A percentile compares a stretch with the other conserved stretches of the same genome.
Evolutionary conservation across 139 green algal genomes (phyloP).

Genomic region (Chlamydomonas schloesseri): DNA sequence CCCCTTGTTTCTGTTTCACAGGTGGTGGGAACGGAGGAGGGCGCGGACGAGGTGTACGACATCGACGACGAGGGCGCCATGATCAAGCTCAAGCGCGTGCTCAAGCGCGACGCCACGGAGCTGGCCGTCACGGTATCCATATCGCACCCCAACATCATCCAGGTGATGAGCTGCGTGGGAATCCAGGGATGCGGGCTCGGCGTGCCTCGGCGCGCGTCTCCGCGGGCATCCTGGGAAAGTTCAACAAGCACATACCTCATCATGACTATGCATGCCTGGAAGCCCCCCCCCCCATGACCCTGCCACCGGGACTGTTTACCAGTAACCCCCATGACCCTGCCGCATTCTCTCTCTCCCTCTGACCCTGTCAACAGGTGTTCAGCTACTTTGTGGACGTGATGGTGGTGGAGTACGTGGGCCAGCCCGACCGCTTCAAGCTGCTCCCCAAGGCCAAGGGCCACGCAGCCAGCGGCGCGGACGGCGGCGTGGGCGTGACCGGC

Average conservation of each 20-base stretch:
- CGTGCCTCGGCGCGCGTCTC: too few relatives aligned
- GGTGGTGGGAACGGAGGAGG: slow-evolving; percentile 36
- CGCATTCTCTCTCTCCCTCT: too few relatives aligned
- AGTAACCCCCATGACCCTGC: too few relatives aligned
- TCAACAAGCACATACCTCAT: too few relatives aligned
- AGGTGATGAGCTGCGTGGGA: slow-evolving; percentile 27
- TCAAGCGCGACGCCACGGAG: slow-evolving; percentile 38
- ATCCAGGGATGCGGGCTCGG: too few relatives aligned
- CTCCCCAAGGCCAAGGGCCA: not conserved
- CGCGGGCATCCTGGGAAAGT: too few relatives aligned
- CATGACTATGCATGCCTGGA: too few relatives aligned
- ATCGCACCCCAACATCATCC: slow-evolving; percentile 36
- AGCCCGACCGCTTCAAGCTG: slow-evolving; percentile 34
- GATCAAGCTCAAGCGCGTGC: slow-evolving; percentile 35
- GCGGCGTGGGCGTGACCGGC: not conserved
- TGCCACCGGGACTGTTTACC: too few relatives aligned
- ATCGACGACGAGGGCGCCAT: slow-evolving; percentile 34
- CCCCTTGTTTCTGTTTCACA: too few relatives aligned
- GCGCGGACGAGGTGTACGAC: slow-evolving; percentile 41
- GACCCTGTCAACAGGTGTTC: slow-evolving; percentile 19
- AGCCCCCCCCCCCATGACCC: too few relatives aligned
- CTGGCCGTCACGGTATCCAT: slow-evolving; percentile 32
- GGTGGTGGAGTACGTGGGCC: slow-evolving; percentile 42
- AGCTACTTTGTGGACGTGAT: slow-evolving; percentile 35
- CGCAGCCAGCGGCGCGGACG: not conserved